Percentiles rank a stretch among this genome's conserved stretches.
Conservation (phyloP, 495 filamentous ascomycete species). For the Clohesyomyces aquaticus region DNA sequence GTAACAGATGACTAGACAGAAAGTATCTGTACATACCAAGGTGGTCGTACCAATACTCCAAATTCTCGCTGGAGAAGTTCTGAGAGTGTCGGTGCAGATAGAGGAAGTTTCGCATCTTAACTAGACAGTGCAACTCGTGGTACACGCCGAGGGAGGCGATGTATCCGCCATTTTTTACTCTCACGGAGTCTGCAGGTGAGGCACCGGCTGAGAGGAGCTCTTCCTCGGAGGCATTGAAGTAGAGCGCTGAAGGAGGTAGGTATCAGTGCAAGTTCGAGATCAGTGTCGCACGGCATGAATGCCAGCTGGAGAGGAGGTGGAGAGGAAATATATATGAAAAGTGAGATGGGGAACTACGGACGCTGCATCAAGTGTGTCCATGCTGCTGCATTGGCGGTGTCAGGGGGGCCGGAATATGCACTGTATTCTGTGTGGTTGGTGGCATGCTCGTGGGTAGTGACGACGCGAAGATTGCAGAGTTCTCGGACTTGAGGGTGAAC, state of each 20-base stretch:
- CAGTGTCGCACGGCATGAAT: background rate
- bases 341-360: conserved; percentile 2
- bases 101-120: conserved; percentile 20
- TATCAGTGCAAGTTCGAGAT: background rate
- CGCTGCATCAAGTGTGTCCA: conserved; percentile 14
- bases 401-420: conserved; percentile 11
- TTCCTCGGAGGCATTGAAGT: conserved; percentile 14
- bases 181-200: background rate
- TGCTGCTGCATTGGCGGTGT: conserved; percentile 4
- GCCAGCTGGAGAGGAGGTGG: too few relatives aligned
- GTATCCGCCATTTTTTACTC: conserved; percentile 13
- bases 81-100: background rate
- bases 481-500: conserved; percentile 7
- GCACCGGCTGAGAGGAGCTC: conserved; percentile 4
- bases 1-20: too few relatives aligned
- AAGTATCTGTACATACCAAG: conserved; percentile 1
- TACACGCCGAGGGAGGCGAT: conserved; percentile 14
- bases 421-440: conserved; percentile 17
- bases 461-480: conserved; percentile 1
- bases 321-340: too few relatives aligned
- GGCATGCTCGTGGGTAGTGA: background rate
- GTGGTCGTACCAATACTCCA: conserved; percentile 5
- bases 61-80: background rate
- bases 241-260: conserved; percentile 1
- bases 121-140: conserved; percentile 18